These are phyloP conservation scores for Phialocephala sp. DNA, from an alignment of 2,329 filamentous ascomycete genomes.

Conservation along the genomic window DNA sequence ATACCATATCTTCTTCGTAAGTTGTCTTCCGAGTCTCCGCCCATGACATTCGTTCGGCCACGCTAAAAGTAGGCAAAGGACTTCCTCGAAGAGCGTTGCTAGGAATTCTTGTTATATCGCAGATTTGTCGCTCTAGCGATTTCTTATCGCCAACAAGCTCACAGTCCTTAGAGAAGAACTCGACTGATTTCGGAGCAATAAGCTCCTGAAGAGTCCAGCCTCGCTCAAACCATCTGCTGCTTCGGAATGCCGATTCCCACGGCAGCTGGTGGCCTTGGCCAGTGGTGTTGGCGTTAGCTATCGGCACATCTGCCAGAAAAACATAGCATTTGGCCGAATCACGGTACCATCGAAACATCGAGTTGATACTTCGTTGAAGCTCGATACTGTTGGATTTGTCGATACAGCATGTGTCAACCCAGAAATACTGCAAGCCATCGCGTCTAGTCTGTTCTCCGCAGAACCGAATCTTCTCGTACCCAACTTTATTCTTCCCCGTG, in stretches of 20 bases:
- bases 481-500: too few species aligned
- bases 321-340: constrained; percentile 12
- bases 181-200: constrained; percentile 4
- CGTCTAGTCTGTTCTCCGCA: too few species aligned
- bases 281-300: background rate
- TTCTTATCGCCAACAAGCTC: constrained; percentile 29
- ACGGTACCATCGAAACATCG: background rate
- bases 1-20: background rate
- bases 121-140: constrained; percentile 28
- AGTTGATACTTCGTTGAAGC: too few species aligned
- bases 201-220: constrained; percentile 29
- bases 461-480: constrained; percentile 2
- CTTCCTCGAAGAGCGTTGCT: constrained; percentile 25
- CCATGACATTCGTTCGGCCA: constrained; percentile 40
- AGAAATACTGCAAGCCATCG: too few species aligned
- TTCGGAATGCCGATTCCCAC: constrained; percentile 7
- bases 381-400: too few species aligned
- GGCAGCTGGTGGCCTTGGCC: background rate
- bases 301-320: constrained; percentile 11
- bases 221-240: constrained; percentile 4
- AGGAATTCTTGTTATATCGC: constrained; percentile 29
- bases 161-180: constrained; percentile 30
- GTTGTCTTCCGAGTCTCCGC: background rate
- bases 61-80: constrained; percentile 22
- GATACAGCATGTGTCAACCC: too few species aligned